These are phyloP conservation scores for Eutrema salsugineum DNA, from an alignment of 441 rosid genomes.

Conservation along the genomic window DNA sequence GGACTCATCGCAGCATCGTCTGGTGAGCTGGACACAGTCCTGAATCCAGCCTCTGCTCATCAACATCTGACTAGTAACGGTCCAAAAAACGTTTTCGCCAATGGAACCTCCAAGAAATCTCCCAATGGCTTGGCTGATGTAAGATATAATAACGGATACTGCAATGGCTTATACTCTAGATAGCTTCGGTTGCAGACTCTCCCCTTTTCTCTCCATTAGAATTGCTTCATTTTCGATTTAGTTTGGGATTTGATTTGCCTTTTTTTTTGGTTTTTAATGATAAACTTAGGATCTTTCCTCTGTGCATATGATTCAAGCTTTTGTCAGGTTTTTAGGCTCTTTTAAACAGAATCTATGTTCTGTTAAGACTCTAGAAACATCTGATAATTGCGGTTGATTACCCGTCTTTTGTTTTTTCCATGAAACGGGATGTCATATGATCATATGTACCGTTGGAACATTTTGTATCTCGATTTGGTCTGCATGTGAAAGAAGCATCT, in stretches of 20 bases:
- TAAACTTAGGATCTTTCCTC: constrained; percentile 8
- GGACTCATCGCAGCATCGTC: constrained; percentile 90
- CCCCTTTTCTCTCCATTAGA: neutral
- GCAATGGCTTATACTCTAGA: constrained; percentile 60
- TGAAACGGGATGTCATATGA: constrained; percentile 22
- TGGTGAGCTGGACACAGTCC: constrained; percentile 51
- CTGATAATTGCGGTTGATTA: constrained; percentile 6
- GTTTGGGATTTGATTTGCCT: constrained; percentile 10
- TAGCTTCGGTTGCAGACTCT: constrained; percentile 11
- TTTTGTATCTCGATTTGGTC: constrained; percentile 16
- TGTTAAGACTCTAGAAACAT: constrained; percentile 19
- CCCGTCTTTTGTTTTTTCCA: constrained; percentile 6
- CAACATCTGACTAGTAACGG: constrained; percentile 33
- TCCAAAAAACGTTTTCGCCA: constrained; percentile 34
- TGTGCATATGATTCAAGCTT: constrained; percentile 26
- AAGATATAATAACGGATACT: constrained; percentile 40
- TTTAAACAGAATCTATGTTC: constrained; percentile 18
- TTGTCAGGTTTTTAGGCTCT: constrained; percentile 17
- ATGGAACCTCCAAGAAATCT: constrained; percentile 52
- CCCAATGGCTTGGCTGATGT: constrained; percentile 50
- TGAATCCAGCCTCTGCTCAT: constrained; percentile 29
- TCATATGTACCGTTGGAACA: constrained; percentile 10
- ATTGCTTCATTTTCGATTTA: neutral
- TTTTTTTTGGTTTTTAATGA: neutral
- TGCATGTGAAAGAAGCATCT: constrained; percentile 9